Base-by-base conservation (phyloP, 2,329 filamentous ascomycete species). In the Penicillium griseofulvum region DNA sequence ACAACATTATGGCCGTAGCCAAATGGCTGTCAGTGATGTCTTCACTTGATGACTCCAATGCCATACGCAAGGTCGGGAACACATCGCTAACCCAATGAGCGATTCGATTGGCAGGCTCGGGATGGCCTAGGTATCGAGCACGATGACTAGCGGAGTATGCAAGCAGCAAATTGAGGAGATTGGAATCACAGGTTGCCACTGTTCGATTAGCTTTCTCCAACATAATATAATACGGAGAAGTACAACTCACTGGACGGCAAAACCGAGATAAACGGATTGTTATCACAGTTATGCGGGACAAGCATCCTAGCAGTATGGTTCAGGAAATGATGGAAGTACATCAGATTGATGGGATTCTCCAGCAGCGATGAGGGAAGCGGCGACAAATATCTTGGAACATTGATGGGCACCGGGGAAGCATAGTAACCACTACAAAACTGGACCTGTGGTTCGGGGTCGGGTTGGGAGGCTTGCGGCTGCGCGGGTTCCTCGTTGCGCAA, bases 71-170 rank as follows among this genome's bases (percentile, higher is more conserved):
- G 16, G 85, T 83, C 0, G 88, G 88, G 51, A 79, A 79, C 2
- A 79, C 88, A 62, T 90, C 84, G 66, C 88, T 82, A 26, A 94
- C 89, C 87, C 88, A 94, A 37, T 84, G 78, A 2, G 90, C 89
- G 60, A 95, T 94, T 22, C 90, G 84, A 67, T 87, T 88, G 7
- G 81, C 82, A 6, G 90, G 90, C 68, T 93, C 89, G 0, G 82
- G 81, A 59, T 93, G 88, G 31, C 83, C 82, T 19, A 94, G 77
- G 31, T 93, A 82, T 42, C 87, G 84, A 10, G 90, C 88, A 53
- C 90, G 84, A 69, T 95, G 90, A 28, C 87, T 90, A n/a, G 90
- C 90, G 63, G 89, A 91, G 71, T 91, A 95, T 19, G 90, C 87
- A 24, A 95, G 80, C 45, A 94, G 78, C 31, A 95, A 77, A 61